Evolutionary conservation across 2,329 filamentous ascomycete species (phyloP), one percentile per base, ranked within the genome.

Genomic region (Furcasterigmium furcatum): DNA sequence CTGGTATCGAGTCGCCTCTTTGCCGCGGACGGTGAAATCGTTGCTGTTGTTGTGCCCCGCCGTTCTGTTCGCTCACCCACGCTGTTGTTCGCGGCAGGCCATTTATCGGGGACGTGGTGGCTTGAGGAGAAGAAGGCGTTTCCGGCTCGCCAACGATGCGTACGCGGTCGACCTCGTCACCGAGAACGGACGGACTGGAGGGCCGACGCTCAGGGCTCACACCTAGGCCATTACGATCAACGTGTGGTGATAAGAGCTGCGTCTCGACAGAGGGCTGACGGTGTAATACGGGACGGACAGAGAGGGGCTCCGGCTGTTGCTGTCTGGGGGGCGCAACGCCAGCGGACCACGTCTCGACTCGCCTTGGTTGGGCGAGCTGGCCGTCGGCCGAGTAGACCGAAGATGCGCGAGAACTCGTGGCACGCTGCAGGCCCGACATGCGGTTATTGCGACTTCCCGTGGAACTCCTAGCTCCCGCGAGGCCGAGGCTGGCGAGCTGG

Each of bases 11-110:
- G 9, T 18, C 34, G n/a, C 34, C 34, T 19, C 34, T 5, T 9
- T 18, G 34, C 18, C n/a, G 12, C 18, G 34, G n/a, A 5, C 34
- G n/a, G 7, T 16, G n/a, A n/a, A n/a, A 18, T 4, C 34, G 34
- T 18, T 36, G 34, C 34, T 36, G 34, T 14, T 34, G 40, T 9
- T 19, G 13, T 12, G 6, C 29, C 29, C 29, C 20, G 27, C 18
- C n/a, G n/a, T n/a, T 24, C 29, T 43, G 41, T 12, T 38, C 41
- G n/a, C 30, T 43, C 41, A 43, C 41, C 41, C 41, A 43, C 8
- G 30, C 41, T 21, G 41, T 24, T 27, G 32, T 43, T 8, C 41
- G 41, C 9, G 41, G 41, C 16, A 29, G 4, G 5, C 21, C 38
- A n/a, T 24, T 24, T 24, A 20, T 14, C 19, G 25, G 20, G 3